Evolutionary conservation across 352 stramenopile genomes (phyloP).

Genomic region (Globisporangium megalacanthum): DNA sequence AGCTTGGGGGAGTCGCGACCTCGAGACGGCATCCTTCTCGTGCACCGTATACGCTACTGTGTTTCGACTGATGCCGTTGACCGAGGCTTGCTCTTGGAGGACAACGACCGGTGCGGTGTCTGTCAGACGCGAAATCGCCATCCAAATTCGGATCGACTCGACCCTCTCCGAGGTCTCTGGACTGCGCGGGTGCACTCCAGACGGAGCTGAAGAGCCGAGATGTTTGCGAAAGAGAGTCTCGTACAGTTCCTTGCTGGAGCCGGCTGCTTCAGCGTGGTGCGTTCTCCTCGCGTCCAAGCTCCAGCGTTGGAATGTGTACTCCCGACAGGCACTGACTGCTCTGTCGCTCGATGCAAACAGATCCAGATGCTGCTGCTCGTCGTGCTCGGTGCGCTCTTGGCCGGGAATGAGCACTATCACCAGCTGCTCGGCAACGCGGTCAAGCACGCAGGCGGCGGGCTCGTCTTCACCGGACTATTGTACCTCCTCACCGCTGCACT

Average conservation of each 20-base stretch:
- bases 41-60: not conserved
- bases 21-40: not conserved
- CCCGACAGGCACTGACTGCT: not conserved
- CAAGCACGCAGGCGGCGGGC: conserved; percentile 48
- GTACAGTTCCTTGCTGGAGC: conserved; percentile 53
- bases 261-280: conserved; percentile 54
- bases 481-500: conserved; percentile 43
- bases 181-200: too few species aligned
- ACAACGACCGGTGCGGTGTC: not conserved
- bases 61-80: not conserved
- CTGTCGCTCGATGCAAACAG: conserved; percentile 6
- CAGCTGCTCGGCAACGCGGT: conserved; percentile 44
- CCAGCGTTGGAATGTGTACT: not conserved
- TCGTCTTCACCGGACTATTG: conserved; percentile 61
- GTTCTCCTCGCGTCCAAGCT: conserved; percentile 1
- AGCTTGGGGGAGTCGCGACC: conserved; percentile 22
- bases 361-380: conserved; percentile 53
- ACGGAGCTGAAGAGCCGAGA: not conserved
- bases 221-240: conserved; percentile 66
- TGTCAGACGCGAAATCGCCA: too few species aligned
- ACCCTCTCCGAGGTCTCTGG: not conserved
- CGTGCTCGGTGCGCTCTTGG: conserved; percentile 38
- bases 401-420: conserved; percentile 55
- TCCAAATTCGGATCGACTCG: not conserved
- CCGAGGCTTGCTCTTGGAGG: not conserved